Evolutionary conservation across 179 eudicot species (phyloP).

Genomic region (Gypsophila paniculata): DNA sequence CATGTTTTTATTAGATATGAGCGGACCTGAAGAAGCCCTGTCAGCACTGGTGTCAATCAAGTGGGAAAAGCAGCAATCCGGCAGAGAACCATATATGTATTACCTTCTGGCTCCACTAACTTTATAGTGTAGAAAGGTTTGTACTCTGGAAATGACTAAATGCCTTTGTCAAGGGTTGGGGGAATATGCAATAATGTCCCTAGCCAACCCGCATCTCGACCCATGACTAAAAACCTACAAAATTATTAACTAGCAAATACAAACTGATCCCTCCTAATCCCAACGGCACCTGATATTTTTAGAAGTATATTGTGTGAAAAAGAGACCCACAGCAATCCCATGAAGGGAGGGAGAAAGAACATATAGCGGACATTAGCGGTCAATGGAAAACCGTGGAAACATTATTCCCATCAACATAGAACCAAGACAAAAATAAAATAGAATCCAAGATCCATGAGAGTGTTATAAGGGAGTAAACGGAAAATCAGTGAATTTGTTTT

Average conservation of each 20-base stretch:
- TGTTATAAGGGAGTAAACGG: background rate
- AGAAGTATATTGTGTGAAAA: background rate
- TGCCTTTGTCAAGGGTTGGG: background rate
- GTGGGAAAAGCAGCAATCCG: background rate
- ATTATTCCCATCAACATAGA: background rate
- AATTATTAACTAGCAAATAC: background rate
- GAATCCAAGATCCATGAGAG: slow-evolving; percentile 1
- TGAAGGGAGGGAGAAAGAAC: background rate
- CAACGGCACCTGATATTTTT: background rate
- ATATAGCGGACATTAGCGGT: background rate
- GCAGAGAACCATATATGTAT: background rate
- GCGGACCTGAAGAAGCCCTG: background rate
- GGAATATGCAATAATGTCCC: background rate
- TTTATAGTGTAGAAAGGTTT: too few relatives aligned
- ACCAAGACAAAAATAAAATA: background rate
- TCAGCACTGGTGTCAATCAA: background rate
- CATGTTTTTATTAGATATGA: background rate
- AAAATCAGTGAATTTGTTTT: background rate
- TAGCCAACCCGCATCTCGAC: background rate
- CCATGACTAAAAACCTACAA: background rate
- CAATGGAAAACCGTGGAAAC: background rate
- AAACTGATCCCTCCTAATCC: background rate
- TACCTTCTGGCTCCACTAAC: background rate
- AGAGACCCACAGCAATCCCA: background rate
- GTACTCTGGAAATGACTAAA: too few relatives aligned